Evolutionary conservation across 768 basidiomycete species (phyloP), one percentile per base, ranked within the genome.

Genomic region (Leccinellum rugosiceps): DNA sequence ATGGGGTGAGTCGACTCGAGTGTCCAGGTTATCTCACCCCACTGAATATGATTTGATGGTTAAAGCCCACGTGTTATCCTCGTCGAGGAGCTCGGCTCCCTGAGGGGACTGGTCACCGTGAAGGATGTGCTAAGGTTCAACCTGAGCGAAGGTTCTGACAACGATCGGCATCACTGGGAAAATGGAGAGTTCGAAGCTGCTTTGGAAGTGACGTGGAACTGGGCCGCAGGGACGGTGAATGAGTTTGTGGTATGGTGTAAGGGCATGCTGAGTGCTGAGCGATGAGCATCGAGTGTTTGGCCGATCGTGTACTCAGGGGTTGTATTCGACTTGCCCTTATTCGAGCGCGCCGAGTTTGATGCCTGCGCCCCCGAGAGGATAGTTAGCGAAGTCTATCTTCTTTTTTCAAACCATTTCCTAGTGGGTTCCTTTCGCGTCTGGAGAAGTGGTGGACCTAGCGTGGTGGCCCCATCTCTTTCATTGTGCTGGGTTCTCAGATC

Each of bases 101-200:
- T 99, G 11, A 83, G 80, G 9, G 97, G 97, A 1, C 77, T 99
- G 28, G 86, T 98, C 34, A 98, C 95, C 0, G 92, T 98, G 48
- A 99, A 99, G 70, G 97, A 99, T 66, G 93, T 98, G 4, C 75
- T 99, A 15, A 87, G 87, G 52, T 93, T 95, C 67, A 96, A 90
- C 56, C 78, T 83, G 15, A 81, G 67, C 3, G 80, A 83, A 65
- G 79, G 80, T 57, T 77, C 80, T 15, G 78, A 78, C 34, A 76
- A 75, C 47, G 75, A 79, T 48, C 78, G 78, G 13, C 82, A 82
- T 11, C 58, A 50, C 25, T 84, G 83, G 83, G 82, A 83, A 63
- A 80, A 78, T 41, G 86, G 85, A 5, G 85, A 85, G n/a, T 72
- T 87, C 13, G 84, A 87, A 64, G 83, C 82, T 14, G 67, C 85